Conservation (phyloP, 1,284 basidiomycete species). For the Ustilago esculenta region DNA sequence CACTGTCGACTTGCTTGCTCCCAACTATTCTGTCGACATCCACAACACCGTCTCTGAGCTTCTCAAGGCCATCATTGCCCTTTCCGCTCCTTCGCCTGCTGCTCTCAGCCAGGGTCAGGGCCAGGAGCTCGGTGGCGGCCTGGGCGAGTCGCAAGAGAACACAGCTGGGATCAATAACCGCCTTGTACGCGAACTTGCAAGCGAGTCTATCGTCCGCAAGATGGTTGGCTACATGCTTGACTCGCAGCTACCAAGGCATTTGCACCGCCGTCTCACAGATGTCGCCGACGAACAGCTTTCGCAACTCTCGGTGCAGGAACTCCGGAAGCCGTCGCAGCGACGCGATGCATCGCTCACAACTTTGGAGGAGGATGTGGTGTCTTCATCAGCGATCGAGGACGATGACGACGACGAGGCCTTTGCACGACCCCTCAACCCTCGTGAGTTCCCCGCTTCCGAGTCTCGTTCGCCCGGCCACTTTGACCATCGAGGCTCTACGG, state of each 20-base stretch:
- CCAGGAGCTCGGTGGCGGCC: conserved; percentile 45
- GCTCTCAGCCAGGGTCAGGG: conserved; percentile 68
- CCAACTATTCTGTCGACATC: conserved; percentile 78
- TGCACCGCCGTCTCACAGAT: conserved; percentile 43
- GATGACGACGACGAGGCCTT: conserved; percentile 62
- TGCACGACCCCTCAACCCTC: conserved; percentile 45
- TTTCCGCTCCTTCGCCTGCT: conserved; percentile 87
- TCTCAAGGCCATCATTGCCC: conserved; percentile 92
- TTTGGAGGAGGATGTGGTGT: conserved; percentile 29
- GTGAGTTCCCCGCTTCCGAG: conserved; percentile 51
- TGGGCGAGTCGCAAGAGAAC: conserved; percentile 45
- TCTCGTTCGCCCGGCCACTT: conserved; percentile 31
- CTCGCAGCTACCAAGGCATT: conserved; percentile 67
- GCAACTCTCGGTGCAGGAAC: conserved; percentile 27
- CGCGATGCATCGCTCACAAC: conserved; percentile 18
- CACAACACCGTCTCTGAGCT: conserved; percentile 91
- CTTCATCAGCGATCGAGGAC: conserved; percentile 57
- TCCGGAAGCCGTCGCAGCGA: conserved; percentile 32
- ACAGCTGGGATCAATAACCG: conserved; percentile 72
- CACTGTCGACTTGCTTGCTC: conserved; percentile 84
- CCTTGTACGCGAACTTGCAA: conserved; percentile 89
- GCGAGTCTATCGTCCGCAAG: conserved; percentile 76
- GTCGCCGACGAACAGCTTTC: conserved; percentile 53
- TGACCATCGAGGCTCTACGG: conserved; percentile 59
- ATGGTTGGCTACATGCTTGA: conserved; percentile 83